Evolutionary conservation across 805 yeast species (phyloP).

Genomic region (Zygosaccharomyces rouxii): DNA sequence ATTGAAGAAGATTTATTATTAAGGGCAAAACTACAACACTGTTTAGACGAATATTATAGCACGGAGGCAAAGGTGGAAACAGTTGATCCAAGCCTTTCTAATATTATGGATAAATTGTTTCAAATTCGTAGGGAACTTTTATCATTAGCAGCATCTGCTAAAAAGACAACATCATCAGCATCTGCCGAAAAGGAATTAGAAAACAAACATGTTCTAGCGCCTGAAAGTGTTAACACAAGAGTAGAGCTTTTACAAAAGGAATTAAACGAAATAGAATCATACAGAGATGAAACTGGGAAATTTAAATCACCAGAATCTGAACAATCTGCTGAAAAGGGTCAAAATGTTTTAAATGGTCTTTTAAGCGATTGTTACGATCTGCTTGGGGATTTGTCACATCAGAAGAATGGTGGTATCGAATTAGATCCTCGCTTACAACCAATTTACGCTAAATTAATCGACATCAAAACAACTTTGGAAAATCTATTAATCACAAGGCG

Average conservation of each 20-base stretch:
- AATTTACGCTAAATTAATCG: conserved; percentile 59
- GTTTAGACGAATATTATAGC: conserved; percentile 52
- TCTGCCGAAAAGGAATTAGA: conserved; percentile 8
- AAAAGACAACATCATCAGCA: conserved; percentile 15
- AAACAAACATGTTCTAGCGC: conserved; percentile 16
- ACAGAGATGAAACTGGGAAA: conserved; percentile 54
- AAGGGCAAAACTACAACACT: conserved; percentile 59
- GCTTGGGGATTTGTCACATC: conserved; percentile 58
- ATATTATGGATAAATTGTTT: conserved; percentile 56
- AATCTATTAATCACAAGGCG: conserved; percentile 85
- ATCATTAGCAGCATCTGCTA: conserved; percentile 42
- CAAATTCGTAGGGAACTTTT: conserved; percentile 58
- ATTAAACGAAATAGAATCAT: conserved; percentile 42
- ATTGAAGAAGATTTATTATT: conserved; percentile 59
- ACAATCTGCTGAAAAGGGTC: conserved; percentile 37
- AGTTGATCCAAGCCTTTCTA: conserved; percentile 47
- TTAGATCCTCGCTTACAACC: conserved; percentile 51
- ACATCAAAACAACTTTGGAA: conserved; percentile 69
- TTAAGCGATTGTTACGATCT: conserved; percentile 80
- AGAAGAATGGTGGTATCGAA: conserved; percentile 30
- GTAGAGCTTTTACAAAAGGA: conserved; percentile 35
- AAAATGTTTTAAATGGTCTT: conserved; percentile 60
- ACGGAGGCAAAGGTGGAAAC: conserved; percentile 54
- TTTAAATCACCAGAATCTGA: conserved; percentile 41
- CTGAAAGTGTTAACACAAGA: conserved; percentile 29